A percentile compares a stretch with the other conserved stretches of the same genome.
Conservation (phyloP, 1,284 basidiomycete species). For the Lentinus polychrous region DNA sequence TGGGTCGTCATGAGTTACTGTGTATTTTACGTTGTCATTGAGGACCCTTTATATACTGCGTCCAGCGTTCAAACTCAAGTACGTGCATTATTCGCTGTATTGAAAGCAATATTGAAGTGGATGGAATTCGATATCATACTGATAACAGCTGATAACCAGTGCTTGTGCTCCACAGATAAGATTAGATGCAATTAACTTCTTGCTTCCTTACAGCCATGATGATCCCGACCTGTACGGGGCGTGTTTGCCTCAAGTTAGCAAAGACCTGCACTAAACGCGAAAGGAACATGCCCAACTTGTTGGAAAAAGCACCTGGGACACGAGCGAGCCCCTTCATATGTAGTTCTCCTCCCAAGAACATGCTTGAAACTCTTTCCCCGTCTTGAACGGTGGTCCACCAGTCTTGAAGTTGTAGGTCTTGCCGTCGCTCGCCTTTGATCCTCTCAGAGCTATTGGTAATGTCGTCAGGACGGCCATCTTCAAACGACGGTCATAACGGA, state of each 20-base stretch:
- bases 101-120: no score
- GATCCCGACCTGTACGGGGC: background rate
- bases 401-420: background rate
- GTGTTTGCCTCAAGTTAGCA: constrained; percentile 5
- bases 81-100: no score
- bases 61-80: background rate
- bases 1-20: background rate
- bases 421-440: background rate
- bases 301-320: constrained; percentile 1
- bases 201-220: no score
- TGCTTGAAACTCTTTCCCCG: background rate
- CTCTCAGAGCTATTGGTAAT: no score
- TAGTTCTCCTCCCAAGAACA: background rate
- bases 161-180: no score
- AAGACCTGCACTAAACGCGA: background rate
- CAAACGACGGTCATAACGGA: background rate
- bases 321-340: constrained; percentile 2
- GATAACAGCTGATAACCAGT: no score
- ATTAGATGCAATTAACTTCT: no score
- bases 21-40: background rate
- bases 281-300: constrained; percentile 1
- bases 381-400: background rate
- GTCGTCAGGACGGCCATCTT: background rate
- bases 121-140: no score
- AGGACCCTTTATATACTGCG: background rate